Percentiles rank a stretch among this genome's conserved stretches.
These are phyloP conservation scores for Musa schizocarpa DNA, from an alignment of 176 grass and related monocot genomes.

Conservation along the genomic window DNA sequence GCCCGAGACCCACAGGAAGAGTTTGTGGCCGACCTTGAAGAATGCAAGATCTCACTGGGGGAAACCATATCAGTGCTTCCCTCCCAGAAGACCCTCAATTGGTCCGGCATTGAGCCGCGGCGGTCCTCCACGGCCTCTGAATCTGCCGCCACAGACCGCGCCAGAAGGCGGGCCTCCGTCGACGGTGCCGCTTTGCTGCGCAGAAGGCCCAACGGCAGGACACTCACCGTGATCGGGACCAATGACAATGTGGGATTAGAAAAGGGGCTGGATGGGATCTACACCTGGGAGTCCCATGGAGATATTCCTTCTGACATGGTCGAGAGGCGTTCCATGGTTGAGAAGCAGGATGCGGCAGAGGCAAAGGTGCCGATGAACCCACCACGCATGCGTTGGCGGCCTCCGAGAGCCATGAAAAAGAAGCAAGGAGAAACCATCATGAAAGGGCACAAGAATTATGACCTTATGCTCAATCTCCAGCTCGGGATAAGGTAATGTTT, in stretches of 20 bases:
- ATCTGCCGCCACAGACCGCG: neutral
- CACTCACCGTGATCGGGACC: slow-evolving; percentile 21
- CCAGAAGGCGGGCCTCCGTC: slow-evolving; percentile 22
- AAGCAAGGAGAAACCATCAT: slow-evolving; percentile 68
- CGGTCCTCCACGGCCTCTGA: slow-evolving; percentile 16
- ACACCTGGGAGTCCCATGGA: neutral
- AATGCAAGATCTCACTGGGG: slow-evolving; percentile 27
- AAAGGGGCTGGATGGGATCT: neutral
- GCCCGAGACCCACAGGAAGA: slow-evolving; percentile 61
- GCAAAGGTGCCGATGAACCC: slow-evolving; percentile 8
- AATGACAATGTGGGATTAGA: neutral
- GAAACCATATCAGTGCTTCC: slow-evolving; percentile 43
- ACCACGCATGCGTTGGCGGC: slow-evolving; percentile 37
- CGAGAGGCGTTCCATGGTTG: slow-evolving; percentile 32
- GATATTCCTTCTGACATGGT: slow-evolving; percentile 67
- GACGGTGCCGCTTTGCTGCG: neutral
- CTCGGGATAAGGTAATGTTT: slow-evolving; percentile 67
- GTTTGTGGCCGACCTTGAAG: slow-evolving; percentile 46
- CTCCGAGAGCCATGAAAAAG: slow-evolving; percentile 27
- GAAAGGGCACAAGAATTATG: slow-evolving; percentile 77
- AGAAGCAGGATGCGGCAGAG: slow-evolving; percentile 25
- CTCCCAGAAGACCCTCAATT: slow-evolving; percentile 51
- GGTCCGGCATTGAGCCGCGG: slow-evolving; percentile 28
- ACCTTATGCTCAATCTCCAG: slow-evolving; percentile 89
- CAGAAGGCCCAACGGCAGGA: slow-evolving; percentile 27